Evolutionary conservation across 208 protist species (phyloP).

Genomic region (Wallacemonas rigidus): DNA sequence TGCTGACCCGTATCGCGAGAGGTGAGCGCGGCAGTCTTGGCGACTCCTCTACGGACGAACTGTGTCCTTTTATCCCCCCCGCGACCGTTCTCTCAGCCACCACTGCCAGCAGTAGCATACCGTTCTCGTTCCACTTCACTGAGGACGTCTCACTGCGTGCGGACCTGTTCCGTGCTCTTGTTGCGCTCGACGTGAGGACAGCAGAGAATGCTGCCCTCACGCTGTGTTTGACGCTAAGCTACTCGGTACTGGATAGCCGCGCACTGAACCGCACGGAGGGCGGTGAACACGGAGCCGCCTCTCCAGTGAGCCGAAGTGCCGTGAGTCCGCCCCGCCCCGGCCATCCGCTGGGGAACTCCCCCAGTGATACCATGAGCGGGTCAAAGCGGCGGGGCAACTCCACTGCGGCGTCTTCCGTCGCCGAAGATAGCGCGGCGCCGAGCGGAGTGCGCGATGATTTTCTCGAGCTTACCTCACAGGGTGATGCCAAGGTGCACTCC

Average conservation of each 20-base stretch:
- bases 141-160: conserved; percentile 13
- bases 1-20: conserved; percentile 27
- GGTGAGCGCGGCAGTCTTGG: conserved; percentile 2
- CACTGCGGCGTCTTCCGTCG: not conserved
- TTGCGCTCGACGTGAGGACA: conserved; percentile 31
- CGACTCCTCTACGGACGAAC: conserved; percentile 2
- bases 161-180: conserved; percentile 41
- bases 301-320: not conserved
- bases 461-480: conserved; percentile 6
- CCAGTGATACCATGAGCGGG: not conserved
- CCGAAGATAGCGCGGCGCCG: not conserved
- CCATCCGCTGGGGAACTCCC: not conserved
- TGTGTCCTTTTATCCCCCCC: not conserved
- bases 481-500: conserved; percentile 14
- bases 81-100: not conserved
- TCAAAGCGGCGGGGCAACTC: conserved; percentile 5
- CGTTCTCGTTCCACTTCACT: conserved; percentile 9
- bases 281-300: not conserved
- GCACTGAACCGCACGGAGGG: conserved; percentile 5
- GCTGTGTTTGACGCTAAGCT: conserved; percentile 39
- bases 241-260: conserved; percentile 30
- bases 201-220: conserved; percentile 26
- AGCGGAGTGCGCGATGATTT: conserved; percentile 8
- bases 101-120: not conserved
- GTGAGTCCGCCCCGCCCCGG: not conserved